Evolutionary conservation across 352 stramenopile species (phyloP), one percentile per base, ranked within the genome.

Genomic region (Peronosclerospora sorghi): DNA sequence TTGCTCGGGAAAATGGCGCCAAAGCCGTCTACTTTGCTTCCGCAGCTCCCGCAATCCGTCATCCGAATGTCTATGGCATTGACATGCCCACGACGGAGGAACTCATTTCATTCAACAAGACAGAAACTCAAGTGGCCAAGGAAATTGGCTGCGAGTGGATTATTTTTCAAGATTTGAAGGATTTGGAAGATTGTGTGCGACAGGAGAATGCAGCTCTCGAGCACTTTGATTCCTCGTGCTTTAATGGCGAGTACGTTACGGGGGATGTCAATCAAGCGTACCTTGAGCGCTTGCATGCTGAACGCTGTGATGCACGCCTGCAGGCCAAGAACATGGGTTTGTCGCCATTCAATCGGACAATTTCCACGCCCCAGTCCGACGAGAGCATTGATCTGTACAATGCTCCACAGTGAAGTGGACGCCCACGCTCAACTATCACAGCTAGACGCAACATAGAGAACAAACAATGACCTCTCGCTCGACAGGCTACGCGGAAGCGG

Each of bases 41-140:
- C 38, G 95, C 95, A 5, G 94, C 95, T 12, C 96, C 96, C 20
- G 89, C 95, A 34, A 98, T 99, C 60, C 86, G 95, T 26, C 95
- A 98, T 69, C 94, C 95, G n/a, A 99, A 99, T 60, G 96, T 99
- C 21, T 99, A 99, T 67, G 96, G 96, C 30, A 99, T 99, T 60
- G 96, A 99, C 63, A 99, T 99, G 78, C 96, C 96, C 7, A 98
- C 96, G 35, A 73, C 79, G 24, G 83, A 96, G 37, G 96, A 99
- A 65, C 76, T 99, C 17, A 96, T 99, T 56, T 96, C 96, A 5
- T 96, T 97, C 62, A 86, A 95, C 59, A 76, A 89, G 38, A 90
- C 92, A 4, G 85, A 97, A 32, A 86, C 94, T 5, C 71, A 98
- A 57, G 96, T 99, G 52, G 89, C 92, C 5, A 66, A 77, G 29